Evolutionary conservation across 2,329 filamentous ascomycete species (phyloP), one percentile per base, ranked within the genome.

Genomic region (Sporothrix pallida): DNA sequence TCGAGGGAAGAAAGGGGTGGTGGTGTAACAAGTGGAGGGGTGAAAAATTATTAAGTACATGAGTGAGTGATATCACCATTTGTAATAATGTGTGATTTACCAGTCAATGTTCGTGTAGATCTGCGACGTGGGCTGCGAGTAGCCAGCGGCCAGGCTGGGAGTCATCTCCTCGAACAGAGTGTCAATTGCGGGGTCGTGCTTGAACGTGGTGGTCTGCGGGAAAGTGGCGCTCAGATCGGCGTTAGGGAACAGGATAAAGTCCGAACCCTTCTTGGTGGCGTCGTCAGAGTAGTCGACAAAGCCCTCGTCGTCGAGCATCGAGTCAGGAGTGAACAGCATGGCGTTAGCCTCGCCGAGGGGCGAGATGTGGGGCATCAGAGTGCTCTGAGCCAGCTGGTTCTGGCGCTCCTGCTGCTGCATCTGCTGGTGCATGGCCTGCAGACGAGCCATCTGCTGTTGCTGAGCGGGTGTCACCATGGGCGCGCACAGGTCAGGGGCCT

Each of bases 241-340:
- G 17, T 80, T 71, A 2, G 87, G 86, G 78, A 87, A 93, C 17
- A 94, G 85, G 20, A 88, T 86, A 77, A 93, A 94, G 80, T 93
- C 91, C 12, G 81, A 82, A n/a, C 83, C 83, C 31, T 84, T 82
- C 10, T 80, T 83, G n/a, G 80, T 82, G 67, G 81, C 82, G 46
- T 83, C 82, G 42, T 79, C 78, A 3, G 82, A 79, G 50, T 83
- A 83, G 44, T 91, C 90, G 56, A 88, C 87, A 77, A 90, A 92
- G 54, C 86, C 87, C 78, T 93, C 91, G 75, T 94, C 91, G 31
- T 89, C 87, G 20, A 84, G 83, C 74, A 89, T 81, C 0, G 90
- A 90, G 58, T 86, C 86, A 67, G 92, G 90, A 10, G 91, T 92
- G 81, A 87, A 92, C 46, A 93, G 86, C 83, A 93, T 92, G 1